Evolutionary conservation across 2,329 filamentous ascomycete genomes (phyloP).

Genomic region (Pestalotiopsis sp.): DNA sequence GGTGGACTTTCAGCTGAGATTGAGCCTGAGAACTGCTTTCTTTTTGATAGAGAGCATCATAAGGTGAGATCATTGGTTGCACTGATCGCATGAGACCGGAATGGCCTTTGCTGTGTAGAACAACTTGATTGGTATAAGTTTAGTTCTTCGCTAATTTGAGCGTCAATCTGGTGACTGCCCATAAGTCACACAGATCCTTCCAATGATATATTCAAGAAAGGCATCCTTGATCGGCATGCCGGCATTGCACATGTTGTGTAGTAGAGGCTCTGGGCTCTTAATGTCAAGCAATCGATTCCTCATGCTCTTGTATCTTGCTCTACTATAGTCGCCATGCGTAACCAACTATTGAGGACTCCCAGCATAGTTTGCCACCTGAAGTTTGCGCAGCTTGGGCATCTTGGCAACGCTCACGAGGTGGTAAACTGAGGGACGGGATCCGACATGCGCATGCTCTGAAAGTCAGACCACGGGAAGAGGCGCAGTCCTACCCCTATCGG

Average conservation of each 20-base stretch:
- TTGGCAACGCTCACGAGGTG: conserved; percentile 57
- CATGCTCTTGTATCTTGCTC: background rate
- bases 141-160: background rate
- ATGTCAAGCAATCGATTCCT: no score
- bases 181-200: background rate
- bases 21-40: background rate
- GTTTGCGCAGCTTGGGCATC: conserved; percentile 38
- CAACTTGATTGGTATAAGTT: background rate
- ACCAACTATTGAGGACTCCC: no score
- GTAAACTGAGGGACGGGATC: conserved; percentile 67
- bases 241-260: no score
- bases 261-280: no score
- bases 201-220: no score
- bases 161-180: background rate
- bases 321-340: background rate
- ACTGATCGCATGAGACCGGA: background rate
- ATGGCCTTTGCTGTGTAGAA: background rate
- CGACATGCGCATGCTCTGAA: conserved; percentile 66
- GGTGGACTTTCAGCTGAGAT: background rate
- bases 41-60: background rate
- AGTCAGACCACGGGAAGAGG: conserved; percentile 61
- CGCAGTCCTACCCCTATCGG: conserved; percentile 57
- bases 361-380: background rate
- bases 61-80: background rate
- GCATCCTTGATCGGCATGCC: no score